phyloP scores from a whole-genome alignment of 495 filamentous ascomycete species.

The Aspergillus conjunctus region DNA sequence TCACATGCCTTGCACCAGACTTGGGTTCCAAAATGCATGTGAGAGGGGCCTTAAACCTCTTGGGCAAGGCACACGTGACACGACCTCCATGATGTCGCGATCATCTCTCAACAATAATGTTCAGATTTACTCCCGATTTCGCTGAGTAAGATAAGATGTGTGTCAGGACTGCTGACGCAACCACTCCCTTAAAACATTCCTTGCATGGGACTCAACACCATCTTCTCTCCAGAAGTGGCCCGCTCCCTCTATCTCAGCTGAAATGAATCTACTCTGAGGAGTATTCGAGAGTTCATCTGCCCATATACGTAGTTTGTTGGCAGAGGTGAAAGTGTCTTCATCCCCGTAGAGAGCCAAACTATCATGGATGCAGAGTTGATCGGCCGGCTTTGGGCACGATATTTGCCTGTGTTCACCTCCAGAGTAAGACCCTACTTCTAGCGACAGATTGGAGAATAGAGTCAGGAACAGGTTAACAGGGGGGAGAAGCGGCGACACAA shows the following conservation, averaged over 20 bases:
- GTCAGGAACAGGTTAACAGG: slow-evolving; percentile 61
- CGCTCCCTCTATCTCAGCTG: slow-evolving; percentile 63
- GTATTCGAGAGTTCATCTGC: slow-evolving; percentile 53
- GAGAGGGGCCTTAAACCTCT: neutral
- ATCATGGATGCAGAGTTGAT: slow-evolving; percentile 57
- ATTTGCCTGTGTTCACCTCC: slow-evolving; percentile 34
- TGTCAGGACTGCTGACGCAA: slow-evolving; percentile 34
- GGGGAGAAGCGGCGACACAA: slow-evolving; percentile 78
- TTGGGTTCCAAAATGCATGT: neutral
- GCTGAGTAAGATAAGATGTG: neutral
- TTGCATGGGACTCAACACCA: slow-evolving; percentile 59
- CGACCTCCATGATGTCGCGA: neutral
- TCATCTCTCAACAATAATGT: neutral
- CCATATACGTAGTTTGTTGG: slow-evolving; percentile 71
- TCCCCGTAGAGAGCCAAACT: slow-evolving; percentile 80
- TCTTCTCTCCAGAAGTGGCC: slow-evolving; percentile 84
- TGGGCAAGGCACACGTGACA: neutral
- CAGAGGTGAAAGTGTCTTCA: slow-evolving; percentile 73
- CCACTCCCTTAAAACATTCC: slow-evolving; percentile 48
- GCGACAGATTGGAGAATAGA: slow-evolving; percentile 47
- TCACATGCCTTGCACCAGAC: neutral
- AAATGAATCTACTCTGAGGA: slow-evolving; percentile 47
- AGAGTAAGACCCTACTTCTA: slow-evolving; percentile 30
- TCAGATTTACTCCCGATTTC: neutral
- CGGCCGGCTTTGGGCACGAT: slow-evolving; percentile 43